Conservation (phyloP, 345 rosid species). For the Psidium friedrichsthalianum region DNA sequence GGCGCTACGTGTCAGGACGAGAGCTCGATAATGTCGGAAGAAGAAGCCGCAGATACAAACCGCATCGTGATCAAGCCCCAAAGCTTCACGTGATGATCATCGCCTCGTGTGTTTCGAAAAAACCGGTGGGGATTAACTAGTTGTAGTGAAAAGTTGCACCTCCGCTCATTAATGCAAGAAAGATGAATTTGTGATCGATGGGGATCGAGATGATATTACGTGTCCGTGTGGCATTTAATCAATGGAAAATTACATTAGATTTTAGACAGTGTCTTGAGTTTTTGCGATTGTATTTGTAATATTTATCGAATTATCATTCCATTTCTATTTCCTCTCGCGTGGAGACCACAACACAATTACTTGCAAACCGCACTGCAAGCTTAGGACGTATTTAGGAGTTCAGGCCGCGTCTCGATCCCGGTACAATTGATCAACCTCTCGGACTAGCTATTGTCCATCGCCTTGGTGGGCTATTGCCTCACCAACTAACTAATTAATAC, state of each 20-base stretch:
- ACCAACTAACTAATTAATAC: rapidly evolving
- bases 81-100: not conserved
- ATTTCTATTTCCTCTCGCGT: not conserved
- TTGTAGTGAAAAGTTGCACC: not conserved
- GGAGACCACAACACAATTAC: not conserved
- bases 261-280: not conserved
- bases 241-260: not conserved
- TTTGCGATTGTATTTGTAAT: not conserved
- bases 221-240: not conserved
- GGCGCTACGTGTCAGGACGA: not conserved
- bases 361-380: not conserved
- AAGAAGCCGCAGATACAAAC: not conserved
- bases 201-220: not conserved
- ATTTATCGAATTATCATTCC: not conserved
- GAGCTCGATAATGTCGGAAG: not conserved
- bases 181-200: not conserved
- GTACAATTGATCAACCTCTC: rapidly evolving
- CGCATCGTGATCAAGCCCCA: not conserved
- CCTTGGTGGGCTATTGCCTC: not conserved
- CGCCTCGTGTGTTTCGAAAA: not conserved
- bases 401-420: rapidly evolving
- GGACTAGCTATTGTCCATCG: rapidly evolving
- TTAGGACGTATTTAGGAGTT: not conserved
- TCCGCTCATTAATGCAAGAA: not conserved
- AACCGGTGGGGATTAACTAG: not conserved